Base-by-base conservation (phyloP, 352 stramenopile genomes). In the Pythium folliculosum region DNA sequence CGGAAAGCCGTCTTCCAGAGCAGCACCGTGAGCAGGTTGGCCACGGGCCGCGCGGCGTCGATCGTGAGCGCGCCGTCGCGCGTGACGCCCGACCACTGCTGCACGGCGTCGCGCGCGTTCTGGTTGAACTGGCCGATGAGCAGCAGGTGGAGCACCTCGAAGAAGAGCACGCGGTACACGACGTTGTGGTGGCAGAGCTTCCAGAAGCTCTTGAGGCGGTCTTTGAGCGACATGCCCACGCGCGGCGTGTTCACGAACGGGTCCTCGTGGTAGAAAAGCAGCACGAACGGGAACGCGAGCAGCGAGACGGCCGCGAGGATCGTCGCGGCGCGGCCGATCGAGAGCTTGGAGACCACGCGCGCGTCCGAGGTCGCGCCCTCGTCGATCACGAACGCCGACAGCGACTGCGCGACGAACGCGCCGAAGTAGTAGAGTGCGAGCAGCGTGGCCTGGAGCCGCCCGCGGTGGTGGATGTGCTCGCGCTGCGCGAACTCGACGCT, bases 401-500 rank as follows among this genome's bases (percentile, higher is more conserved):
- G 19, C 10, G 44, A 23, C 47, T 72, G 53, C 0, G 67, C 60
- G n/a, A 58, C 7, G 30, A 38, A 54, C 13, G 48, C 67, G 17
- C 60, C 67, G 9, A 59, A 4, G 23, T 69, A 63, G 56, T 73
- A 73, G n/a, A 73, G 21, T 2, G 48, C 13, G 21, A 74, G 23
- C n/a, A 65, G 47, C 27, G 61, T 50, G 13, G 60, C 68, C 35
- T 77, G 70, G 3, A 73, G 49, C 17, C 40, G 35, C 8, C 70
- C 70, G 16, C 70, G 70, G 22, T 69, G 51, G 40, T 61, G 52
- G 17, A 74, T 53, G 17, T 62, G 62, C 49, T 77, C 70, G 13
- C 65, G 66, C 55, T 77, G 70, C 10, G 70, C 70, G 14, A 63
- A 71, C 53, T 77, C 65, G 40, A 77, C 66, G 17, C 27, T 63